Percentiles rank a stretch among this genome's conserved stretches.
These are phyloP conservation scores for Coriolopsis trogii DNA, from an alignment of 1,284 basidiomycete species.

Conservation along the genomic window DNA sequence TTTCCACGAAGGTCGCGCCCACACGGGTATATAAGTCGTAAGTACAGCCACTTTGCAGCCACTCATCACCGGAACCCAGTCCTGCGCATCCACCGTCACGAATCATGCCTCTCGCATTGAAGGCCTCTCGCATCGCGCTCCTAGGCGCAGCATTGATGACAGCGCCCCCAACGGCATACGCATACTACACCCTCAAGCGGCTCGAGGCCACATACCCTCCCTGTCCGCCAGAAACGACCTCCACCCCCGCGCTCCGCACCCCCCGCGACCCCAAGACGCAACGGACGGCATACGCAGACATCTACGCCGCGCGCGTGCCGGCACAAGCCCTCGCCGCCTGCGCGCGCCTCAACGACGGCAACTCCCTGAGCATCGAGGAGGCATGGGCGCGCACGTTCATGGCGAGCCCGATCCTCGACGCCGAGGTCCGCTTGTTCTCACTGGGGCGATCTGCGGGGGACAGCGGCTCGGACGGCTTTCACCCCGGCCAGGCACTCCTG, in stretches of 20 bases:
- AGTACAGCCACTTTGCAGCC: too few relatives aligned
- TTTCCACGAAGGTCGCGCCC: too few relatives aligned
- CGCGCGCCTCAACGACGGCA: neutral
- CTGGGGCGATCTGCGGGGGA: constrained; percentile 4
- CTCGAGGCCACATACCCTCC: constrained; percentile 13
- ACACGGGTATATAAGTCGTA: too few relatives aligned
- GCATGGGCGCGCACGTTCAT: constrained; percentile 13
- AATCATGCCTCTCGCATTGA: too few relatives aligned
- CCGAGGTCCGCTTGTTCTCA: constrained; percentile 3
- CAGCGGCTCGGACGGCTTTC: constrained; percentile 16
- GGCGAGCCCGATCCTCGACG: constrained; percentile 1
- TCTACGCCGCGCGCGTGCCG: constrained; percentile 9
- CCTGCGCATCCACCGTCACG: too few relatives aligned
- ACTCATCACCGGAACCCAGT: too few relatives aligned
- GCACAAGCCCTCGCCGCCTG: too few relatives aligned
- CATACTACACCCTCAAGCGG: constrained; percentile 2
- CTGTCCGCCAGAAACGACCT: neutral
- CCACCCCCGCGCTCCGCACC: constrained; percentile 1
- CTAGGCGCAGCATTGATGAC: neutral
- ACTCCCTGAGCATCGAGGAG: constrained; percentile 8
- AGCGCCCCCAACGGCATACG: neutral
- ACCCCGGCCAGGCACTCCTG: constrained; percentile 7
- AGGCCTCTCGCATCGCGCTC: neutral
- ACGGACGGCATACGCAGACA: neutral
- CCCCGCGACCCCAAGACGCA: neutral